Conservation (phyloP, 2,329 filamentous ascomycete species). For the Hypoxylon sp. region DNA sequence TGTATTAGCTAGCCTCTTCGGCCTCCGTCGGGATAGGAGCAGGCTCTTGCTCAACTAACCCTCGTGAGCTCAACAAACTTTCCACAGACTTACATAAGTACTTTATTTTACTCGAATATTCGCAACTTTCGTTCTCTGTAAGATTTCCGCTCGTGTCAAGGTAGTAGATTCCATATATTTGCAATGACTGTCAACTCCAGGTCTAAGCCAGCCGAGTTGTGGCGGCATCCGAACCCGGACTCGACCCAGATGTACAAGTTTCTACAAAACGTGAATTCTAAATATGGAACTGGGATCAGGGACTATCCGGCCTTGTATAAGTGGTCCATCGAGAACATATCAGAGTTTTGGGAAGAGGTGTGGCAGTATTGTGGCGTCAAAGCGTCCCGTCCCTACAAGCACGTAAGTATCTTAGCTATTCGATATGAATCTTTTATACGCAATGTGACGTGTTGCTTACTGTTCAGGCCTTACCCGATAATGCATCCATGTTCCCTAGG, state of each 20-base stretch:
- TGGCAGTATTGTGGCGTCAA: slow-evolving; percentile 87
- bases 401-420: slow-evolving; percentile 63
- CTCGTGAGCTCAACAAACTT: slow-evolving; percentile 18
- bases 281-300: slow-evolving; percentile 72
- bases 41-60: slow-evolving; percentile 8
- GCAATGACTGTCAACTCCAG: slow-evolving; percentile 48
- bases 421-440: slow-evolving; percentile 4
- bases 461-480: slow-evolving; percentile 74
- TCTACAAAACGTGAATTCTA: slow-evolving; percentile 76
- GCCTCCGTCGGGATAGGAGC: slow-evolving; percentile 25
- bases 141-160: background rate
- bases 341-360: slow-evolving; percentile 85
- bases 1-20: slow-evolving; percentile 17
- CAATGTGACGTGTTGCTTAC: background rate
- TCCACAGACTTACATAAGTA: background rate
- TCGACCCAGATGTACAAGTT: slow-evolving; percentile 81
- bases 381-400: slow-evolving; percentile 73
- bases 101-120: slow-evolving; percentile 1
- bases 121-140: background rate
- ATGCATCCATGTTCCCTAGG: slow-evolving; percentile 84
- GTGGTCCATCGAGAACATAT: slow-evolving; percentile 86
- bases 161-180: slow-evolving; percentile 4
- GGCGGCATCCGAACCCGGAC: slow-evolving; percentile 77
- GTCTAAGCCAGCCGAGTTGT: slow-evolving; percentile 68
- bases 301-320: slow-evolving; percentile 82